Base-by-base conservation (phyloP, 768 basidiomycete species). In the Lactarius tabidus region DNA sequence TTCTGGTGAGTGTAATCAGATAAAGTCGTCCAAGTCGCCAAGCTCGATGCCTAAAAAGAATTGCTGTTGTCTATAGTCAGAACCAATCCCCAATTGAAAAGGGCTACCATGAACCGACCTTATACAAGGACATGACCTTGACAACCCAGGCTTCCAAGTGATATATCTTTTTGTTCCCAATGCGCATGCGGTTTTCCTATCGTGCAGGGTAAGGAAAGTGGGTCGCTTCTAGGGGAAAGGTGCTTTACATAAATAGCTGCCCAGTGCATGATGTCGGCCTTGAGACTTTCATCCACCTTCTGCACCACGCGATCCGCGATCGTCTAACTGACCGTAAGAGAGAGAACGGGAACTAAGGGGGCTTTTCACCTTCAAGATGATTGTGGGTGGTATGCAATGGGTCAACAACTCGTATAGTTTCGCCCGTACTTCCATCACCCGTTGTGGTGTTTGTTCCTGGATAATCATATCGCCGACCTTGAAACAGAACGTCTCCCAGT, bases 61-160 rank as follows among this genome's bases (percentile, higher is more conserved):
- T 61, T 73, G 72, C 72, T 73, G 36, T 61, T 15, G 33, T n/a
- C 57, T 28, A 62, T 3, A 51, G 23, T 26, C 14, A 51, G 26
- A 18, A 26, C 60, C 62, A 66, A 31, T 12, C 33, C 17, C 28
- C n/a, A 31, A 20, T 53, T 41, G 55, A 15, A 20, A 53, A 43
- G 38, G 7, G 48, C 26, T 65, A n/a, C 23, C 31, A 23, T 51
- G 52, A 26, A 68, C 72, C 39, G 62, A 91, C 91, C 80, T 95
- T 95, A 71, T 92, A 89, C 64, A 94, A 67, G 71, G 85, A 90
- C 96, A 98, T 98, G 48, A 95, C 85, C 74, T 98, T 97, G 36
- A 97, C 91, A 3, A 95, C 92, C 90, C 93, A 98, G 20, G 96
- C 95, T 72, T 99, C 96, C 51, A 99, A 83, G 72, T 99, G 96